Base-by-base conservation (phyloP, 352 stramenopile genomes). In the Phytopythium litorale region DNA sequence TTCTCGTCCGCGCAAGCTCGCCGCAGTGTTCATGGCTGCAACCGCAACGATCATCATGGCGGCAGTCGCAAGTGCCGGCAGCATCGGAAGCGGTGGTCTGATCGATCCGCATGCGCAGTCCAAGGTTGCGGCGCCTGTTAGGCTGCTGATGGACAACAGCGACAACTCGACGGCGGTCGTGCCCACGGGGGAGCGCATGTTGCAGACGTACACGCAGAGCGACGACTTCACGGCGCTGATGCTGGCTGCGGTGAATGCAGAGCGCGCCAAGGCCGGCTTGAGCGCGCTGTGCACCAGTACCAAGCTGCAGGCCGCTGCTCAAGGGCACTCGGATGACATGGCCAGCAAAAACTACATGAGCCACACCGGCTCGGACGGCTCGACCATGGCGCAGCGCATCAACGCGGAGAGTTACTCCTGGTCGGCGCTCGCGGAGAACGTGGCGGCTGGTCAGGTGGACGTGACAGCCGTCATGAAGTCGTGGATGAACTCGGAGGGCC, bases 401-500 rank as follows among this genome's bases (percentile, higher is more conserved):
- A 79, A 63, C 7, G 68, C 40, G 32, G 58, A 69, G 46, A 67
- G 75, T 0, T 90, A 87, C 58, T 58, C 75, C n/a, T 74, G 71
- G 51, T 73, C 64, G 48, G 72, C 62, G 56, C 59, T 74, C 12
- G 79, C 66, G n/a, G 79, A 89, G 63, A 89, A 89, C 66, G 75
- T 87, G 16, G 79, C 79, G 6, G 73, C 72, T 0, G 77, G 79
- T 2, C 73, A 87, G 42, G 53, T 35, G 2, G 62, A 81, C 55
- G 72, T 82, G 50, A 23, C 58, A 3, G 54, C 64, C 40, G 79
- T 87, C 16, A 81, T 88, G 75, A 63, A 64, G 21, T 64, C 73
- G 32, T 87, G 79, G 76, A 86, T 88, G 74, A 60, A 65, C 49
- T 88, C 79, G 38, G 33, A 62, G 19, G 65, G 62, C n/a, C 79